Evolutionary conservation across 2,329 filamentous ascomycete species (phyloP).

Genomic region (Sclerotiophoma versabilis): DNA sequence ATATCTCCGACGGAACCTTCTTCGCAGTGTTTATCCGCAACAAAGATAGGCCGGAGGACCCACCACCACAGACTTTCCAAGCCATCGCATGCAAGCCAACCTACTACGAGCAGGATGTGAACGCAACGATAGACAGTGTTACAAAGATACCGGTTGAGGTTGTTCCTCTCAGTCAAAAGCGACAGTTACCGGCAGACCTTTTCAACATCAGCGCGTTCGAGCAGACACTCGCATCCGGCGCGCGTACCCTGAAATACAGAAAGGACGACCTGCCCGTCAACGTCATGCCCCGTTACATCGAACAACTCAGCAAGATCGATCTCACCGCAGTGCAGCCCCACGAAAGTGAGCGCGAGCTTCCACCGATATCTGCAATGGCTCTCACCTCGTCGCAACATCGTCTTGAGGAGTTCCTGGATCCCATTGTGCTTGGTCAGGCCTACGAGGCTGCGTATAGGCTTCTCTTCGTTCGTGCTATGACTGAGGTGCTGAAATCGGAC

Average conservation of each 20-base stretch:
- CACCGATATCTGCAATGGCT: slow-evolving; percentile 48
- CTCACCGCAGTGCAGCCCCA: too few species aligned
- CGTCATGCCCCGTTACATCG: too few species aligned
- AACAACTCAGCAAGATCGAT: too few species aligned
- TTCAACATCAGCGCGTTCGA: too few species aligned
- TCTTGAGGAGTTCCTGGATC: slow-evolving; percentile 43
- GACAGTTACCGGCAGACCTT: too few species aligned
- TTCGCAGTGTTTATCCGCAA: slow-evolving; percentile 22
- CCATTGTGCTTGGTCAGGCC: slow-evolving; percentile 31
- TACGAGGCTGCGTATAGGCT: slow-evolving; percentile 52
- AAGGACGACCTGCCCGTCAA: too few species aligned
- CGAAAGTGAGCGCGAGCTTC: too few species aligned
- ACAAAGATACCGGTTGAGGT: slow-evolving; percentile 1
- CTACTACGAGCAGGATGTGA: slow-evolving; percentile 56
- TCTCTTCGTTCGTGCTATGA: slow-evolving; percentile 48
- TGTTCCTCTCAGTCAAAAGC: slow-evolving; percentile 26
- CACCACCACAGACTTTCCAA: too few species aligned
- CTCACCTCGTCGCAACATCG: slow-evolving; percentile 24
- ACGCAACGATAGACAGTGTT: slow-evolving; percentile 46
- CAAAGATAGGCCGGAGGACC: too few species aligned
- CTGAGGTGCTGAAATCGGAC: slow-evolving; percentile 30
- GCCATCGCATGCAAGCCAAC: slow-evolving; percentile 25
- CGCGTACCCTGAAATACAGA: too few species aligned
- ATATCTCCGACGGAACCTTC: slow-evolving; percentile 34
- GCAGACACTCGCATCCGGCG: too few species aligned